These are phyloP conservation scores for Moricandia arvensis DNA, from an alignment of 345 rosid genomes.

Conservation along the genomic window DNA sequence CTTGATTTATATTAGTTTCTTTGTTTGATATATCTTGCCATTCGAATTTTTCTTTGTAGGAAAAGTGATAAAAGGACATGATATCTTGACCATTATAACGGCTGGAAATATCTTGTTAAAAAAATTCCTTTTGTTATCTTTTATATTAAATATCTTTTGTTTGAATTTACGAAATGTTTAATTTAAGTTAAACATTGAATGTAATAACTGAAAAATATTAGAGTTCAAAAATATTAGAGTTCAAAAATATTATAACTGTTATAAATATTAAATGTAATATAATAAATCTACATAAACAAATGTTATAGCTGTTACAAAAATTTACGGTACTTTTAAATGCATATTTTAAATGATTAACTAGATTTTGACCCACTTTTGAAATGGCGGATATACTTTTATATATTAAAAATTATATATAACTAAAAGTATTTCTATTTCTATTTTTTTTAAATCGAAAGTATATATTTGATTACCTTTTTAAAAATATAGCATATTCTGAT, in stretches of 20 bases:
- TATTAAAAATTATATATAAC: too few species aligned
- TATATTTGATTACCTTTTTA: too few species aligned
- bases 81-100: neutral
- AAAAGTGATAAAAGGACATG: neutral
- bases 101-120: neutral
- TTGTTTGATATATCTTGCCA: constrained; percentile 13
- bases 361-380: too few species aligned
- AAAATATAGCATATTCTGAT: too few species aligned
- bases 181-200: neutral
- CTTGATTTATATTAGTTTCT: neutral
- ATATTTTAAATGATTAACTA: neutral
- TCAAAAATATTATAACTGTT: neutral
- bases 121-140: neutral
- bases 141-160: neutral
- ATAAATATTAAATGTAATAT: too few species aligned
- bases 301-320: neutral
- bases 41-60: neutral
- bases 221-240: neutral
- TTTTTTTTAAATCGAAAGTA: too few species aligned
- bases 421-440: too few species aligned
- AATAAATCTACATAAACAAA: neutral
- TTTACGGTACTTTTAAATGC: neutral
- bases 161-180: neutral
- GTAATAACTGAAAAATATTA: neutral
- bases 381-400: too few species aligned